A percentile compares a stretch with the other conserved stretches of the same genome.
These are phyloP conservation scores for Boletus rex-veris DNA, from an alignment of 768 basidiomycete genomes.

Conservation along the genomic window DNA sequence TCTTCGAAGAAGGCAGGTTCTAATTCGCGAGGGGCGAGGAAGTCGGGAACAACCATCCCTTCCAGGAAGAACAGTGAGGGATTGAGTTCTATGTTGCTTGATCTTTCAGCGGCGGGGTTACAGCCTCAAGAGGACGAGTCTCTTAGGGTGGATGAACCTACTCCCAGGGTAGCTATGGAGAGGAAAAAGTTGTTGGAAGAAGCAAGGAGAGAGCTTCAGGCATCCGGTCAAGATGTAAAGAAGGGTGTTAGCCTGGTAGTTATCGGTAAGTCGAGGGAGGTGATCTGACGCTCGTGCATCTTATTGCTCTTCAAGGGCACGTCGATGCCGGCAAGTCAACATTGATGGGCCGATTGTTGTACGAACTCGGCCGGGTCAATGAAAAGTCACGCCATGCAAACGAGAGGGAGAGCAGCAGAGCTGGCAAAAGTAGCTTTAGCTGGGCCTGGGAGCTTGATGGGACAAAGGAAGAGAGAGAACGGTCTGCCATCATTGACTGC, in stretches of 20 bases:
- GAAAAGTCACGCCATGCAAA: slow-evolving; percentile 83
- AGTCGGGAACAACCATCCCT: slow-evolving; percentile 45
- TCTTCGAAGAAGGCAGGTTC: slow-evolving; percentile 38
- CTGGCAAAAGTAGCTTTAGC: slow-evolving; percentile 92
- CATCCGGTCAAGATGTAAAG: slow-evolving; percentile 49
- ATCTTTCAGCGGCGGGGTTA: slow-evolving; percentile 74
- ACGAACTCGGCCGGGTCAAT: slow-evolving; percentile 85
- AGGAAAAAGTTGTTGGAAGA: slow-evolving; percentile 83
- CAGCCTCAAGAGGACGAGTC: slow-evolving; percentile 41
- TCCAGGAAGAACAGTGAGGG: slow-evolving; percentile 29
- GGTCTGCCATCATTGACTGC: slow-evolving; percentile 46
- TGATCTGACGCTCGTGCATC: slow-evolving; percentile 1
- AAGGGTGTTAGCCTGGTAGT: slow-evolving; percentile 84
- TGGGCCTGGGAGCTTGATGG: slow-evolving; percentile 99
- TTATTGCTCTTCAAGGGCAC: slow-evolving; percentile 59
- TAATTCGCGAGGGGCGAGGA: slow-evolving; percentile 29
- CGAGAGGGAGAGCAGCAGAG: slow-evolving; percentile 84
- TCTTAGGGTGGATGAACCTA: slow-evolving; percentile 40
- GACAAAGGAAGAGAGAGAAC: slow-evolving; percentile 85
- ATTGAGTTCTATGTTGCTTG: slow-evolving; percentile 58
- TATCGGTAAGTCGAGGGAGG: slow-evolving; percentile 57
- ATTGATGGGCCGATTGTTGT: slow-evolving; percentile 89
- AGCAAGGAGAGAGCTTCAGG: slow-evolving; percentile 52
- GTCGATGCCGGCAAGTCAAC: slow-evolving; percentile 99
- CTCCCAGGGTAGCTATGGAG: slow-evolving; percentile 65